Conservation (phyloP, 2,329 filamentous ascomycete species). For the Coniella vitis region DNA sequence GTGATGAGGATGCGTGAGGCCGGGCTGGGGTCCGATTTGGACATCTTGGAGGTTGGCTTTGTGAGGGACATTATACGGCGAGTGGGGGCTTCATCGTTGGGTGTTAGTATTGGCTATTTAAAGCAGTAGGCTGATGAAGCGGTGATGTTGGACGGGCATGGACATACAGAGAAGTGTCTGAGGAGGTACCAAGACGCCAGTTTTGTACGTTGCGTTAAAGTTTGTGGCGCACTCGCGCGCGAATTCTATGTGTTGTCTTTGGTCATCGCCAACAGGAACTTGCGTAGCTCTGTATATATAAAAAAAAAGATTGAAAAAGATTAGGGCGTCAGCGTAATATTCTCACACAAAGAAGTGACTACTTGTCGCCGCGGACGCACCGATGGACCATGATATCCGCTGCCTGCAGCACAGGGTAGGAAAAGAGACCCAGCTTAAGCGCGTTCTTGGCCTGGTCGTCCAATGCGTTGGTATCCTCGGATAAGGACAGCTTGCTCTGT, state of each 20-base stretch:
- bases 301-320: neutral
- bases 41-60: constrained; percentile 81
- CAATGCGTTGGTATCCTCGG: constrained; percentile 50
- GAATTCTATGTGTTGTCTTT: constrained; percentile 90
- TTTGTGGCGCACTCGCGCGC: constrained; percentile 76
- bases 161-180: constrained; percentile 63
- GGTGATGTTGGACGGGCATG: too few relatives aligned
- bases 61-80: constrained; percentile 87
- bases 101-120: neutral
- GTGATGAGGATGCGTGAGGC: constrained; percentile 79
- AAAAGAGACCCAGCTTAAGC: constrained; percentile 85
- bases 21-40: constrained; percentile 70
- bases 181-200: constrained; percentile 55
- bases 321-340: neutral
- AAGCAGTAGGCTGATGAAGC: neutral
- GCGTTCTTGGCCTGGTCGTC: constrained; percentile 50
- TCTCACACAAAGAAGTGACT: neutral
- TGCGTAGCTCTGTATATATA: constrained; percentile 62
- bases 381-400: constrained; percentile 87
- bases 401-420: constrained; percentile 91
- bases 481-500: constrained; percentile 66
- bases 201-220: constrained; percentile 72
- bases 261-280: constrained; percentile 95
- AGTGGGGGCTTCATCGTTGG: constrained; percentile 59
- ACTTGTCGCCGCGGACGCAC: constrained; percentile 32